Conservation (phyloP, 2,329 filamentous ascomycete species). For the Leptographium lundbergii region DNA sequence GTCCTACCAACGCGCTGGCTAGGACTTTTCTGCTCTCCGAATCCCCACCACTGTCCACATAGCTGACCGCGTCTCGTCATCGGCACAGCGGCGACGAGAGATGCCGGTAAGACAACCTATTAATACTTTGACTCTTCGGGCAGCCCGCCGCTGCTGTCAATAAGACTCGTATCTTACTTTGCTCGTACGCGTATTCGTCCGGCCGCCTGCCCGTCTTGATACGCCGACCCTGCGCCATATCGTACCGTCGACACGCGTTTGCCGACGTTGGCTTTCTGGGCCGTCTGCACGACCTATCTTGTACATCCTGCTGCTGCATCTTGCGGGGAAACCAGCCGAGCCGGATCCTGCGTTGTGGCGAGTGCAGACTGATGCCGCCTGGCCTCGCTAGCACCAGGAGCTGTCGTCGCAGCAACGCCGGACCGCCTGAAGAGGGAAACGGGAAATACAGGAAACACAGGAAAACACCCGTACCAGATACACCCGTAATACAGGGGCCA, state of each 20-base stretch:
- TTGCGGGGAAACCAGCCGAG: background rate
- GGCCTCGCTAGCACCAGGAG: too few species aligned
- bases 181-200: background rate
- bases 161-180: background rate
- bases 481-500: background rate
- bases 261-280: background rate
- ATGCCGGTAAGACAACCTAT: background rate
- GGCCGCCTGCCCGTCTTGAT: background rate
- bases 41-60: background rate
- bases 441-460: background rate
- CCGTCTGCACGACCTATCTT: too few species aligned
- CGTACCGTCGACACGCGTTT: background rate
- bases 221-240: background rate
- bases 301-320: background rate
- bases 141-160: background rate
- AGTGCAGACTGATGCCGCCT: too few species aligned
- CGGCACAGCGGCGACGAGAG: background rate
- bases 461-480: background rate
- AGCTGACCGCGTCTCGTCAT: background rate
- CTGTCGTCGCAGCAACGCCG: background rate
- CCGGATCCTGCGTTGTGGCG: background rate
- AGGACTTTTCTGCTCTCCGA: constrained; percentile 2
- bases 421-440: background rate
- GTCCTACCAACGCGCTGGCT: constrained; percentile 7
- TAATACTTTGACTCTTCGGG: background rate